phyloP scores from a whole-genome alignment of 176 grass and related monocot genomes.

The Olyra latifolia region DNA sequence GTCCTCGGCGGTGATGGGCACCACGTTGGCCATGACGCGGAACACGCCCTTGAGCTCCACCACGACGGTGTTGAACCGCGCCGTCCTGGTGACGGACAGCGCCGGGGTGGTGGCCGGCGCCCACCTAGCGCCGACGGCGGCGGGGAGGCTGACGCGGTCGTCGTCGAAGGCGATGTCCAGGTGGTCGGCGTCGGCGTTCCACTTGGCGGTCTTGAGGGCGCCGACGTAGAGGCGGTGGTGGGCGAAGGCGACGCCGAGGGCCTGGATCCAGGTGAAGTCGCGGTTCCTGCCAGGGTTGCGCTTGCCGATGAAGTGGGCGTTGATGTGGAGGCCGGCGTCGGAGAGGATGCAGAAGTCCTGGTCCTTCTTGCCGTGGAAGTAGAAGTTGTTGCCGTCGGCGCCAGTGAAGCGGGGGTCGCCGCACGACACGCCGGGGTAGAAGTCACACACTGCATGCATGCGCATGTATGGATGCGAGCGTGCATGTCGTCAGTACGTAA shows the following conservation, averaged over 20 bases:
- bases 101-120: not conserved
- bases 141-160: constrained; percentile 17
- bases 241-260: constrained; percentile 50
- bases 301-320: constrained; percentile 25
- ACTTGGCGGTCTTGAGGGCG: constrained; percentile 36
- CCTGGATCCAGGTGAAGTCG: constrained; percentile 61
- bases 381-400: constrained; percentile 50
- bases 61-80: constrained; percentile 30
- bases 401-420: constrained; percentile 41
- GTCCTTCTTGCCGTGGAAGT: constrained; percentile 44
- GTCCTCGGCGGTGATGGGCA: constrained; percentile 51
- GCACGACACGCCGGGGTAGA: constrained; percentile 28
- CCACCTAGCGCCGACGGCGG: constrained; percentile 25
- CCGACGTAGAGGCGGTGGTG: constrained; percentile 51
- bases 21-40: constrained; percentile 40
- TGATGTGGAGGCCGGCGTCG: not conserved
- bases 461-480: too few relatives aligned
- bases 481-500: too few relatives aligned
- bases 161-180: constrained; percentile 46
- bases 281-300: constrained; percentile 34
- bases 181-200: constrained; percentile 28
- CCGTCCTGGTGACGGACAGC: constrained; percentile 41
- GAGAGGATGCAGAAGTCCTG: constrained; percentile 49
- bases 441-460: constrained; percentile 7
- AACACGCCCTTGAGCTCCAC: constrained; percentile 49